Evolutionary conservation across 805 yeast species (phyloP), one percentile per base, ranked within the genome.

Genomic region (Wickerhamomyces bovis): DNA sequence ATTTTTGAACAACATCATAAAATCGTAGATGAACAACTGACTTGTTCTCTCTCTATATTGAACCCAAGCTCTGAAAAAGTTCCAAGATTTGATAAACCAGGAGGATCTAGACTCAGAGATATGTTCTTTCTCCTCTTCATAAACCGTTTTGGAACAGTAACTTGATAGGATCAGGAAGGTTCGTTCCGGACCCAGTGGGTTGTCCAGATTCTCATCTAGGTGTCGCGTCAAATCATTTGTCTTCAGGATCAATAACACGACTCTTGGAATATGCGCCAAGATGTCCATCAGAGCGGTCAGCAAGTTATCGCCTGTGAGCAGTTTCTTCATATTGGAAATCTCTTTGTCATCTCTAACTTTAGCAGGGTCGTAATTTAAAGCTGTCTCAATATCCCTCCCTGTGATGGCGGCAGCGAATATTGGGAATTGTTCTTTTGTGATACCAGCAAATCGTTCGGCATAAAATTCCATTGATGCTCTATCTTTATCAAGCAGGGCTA

Each of bases 201-300:
- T 81, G 41, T 85, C 77, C 46, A 92, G 72, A 46, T 77, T 72
- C 59, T 92, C 98, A 64, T 94, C 99, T 42, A 94, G 70, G 56
- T 82, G 84, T 57, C 99, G 75, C 0, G 96, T 89, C 43, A 94
- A 72, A 67, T 94, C 99, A 62, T 94, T 94, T 0, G 99, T 95
- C 62, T 94, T 94, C 58, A 94, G 70, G 41, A 94, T 87, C 50
- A 94, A 72, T 25, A 94, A 64, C 20, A 94, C 96, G 16, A 90
- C 80, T 39, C 90, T 72, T 2, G 99, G 99, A 69, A 94, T 80
- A 15, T 75, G 69, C 12, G 90, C 79, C 38, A 94, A 70, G 41
- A 94, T 76, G 15, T 76, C 67, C 95, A 94, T 90, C 57, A 94
- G 70, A 54, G 83, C 85, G 18, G 81, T 77, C 16, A 95, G 61